Evolutionary conservation across 2,329 filamentous ascomycete species (phyloP).

Genomic region (Calonectria pauciramosa): DNA sequence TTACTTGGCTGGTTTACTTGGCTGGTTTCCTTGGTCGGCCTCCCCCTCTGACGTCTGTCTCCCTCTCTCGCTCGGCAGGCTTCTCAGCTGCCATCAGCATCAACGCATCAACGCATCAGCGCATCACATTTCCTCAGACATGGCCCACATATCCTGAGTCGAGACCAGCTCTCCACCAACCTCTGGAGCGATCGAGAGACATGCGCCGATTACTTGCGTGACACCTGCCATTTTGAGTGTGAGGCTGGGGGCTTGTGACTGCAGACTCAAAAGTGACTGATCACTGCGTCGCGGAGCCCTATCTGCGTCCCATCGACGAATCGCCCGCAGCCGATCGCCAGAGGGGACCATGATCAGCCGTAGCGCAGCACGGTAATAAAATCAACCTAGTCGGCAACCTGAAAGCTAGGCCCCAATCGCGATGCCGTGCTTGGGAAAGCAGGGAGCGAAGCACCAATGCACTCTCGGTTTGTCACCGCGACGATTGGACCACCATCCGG

Average conservation of each 20-base stretch:
- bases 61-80: neutral
- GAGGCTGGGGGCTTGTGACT: slow-evolving; percentile 7
- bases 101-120: too few relatives aligned
- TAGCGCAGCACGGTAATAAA: neutral
- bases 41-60: neutral
- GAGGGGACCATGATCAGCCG: neutral
- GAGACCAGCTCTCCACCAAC: neutral
- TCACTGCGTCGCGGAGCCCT: neutral
- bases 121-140: slow-evolving; percentile 6
- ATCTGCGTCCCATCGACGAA: neutral
- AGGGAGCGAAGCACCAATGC: neutral
- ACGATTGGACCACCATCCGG: neutral
- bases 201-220: neutral
- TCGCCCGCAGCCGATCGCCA: neutral
- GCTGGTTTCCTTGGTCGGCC: too few relatives aligned
- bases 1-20: too few relatives aligned
- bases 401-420: neutral
- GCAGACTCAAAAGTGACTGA: neutral
- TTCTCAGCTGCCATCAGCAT: neutral
- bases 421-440: neutral
- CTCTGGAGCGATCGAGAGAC: neutral
- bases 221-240: neutral
- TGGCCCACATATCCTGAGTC: slow-evolving; percentile 11
- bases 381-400: neutral
- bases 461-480: neutral